Base-by-base conservation (phyloP, 2,329 filamentous ascomycete species). In the Macroventuria anomochaeta region DNA sequence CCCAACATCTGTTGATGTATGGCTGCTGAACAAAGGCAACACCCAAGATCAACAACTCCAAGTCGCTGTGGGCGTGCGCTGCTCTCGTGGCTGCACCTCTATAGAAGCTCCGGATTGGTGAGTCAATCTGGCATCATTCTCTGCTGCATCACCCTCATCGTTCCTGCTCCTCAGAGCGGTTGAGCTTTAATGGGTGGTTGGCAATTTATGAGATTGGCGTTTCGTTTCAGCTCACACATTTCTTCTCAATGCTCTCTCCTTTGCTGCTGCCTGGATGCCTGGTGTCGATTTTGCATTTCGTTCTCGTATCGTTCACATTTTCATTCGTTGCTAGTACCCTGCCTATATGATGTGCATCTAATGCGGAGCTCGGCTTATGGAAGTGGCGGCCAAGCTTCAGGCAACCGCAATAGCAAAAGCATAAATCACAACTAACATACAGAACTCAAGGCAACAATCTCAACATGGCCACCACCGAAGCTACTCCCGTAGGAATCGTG, bases 11-110 rank as follows among this genome's bases (percentile, higher is more conserved):
- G 42, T 42, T 20, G 66, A 61, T 67, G 59, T 33, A 64, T 71
- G 62, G 61, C 62, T 70, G 63, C 55, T 72, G 67, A 52, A 63
- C 69, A 74, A 74, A 74, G 71, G 71, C 71, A 67, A 58, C 59
- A 59, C 67, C 69, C 71, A 21, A 74, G 52, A 74, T 48, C 21
- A 66, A 71, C 44, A 54, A 55, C 38, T 47, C 46, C 39, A 17
- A 43, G 46, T 46, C 33, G 55, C 23, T 32, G 28, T 18, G 36
- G 51, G 26, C 15, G 23, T 46, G 29, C 36, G 55, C 54, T 51
- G 62, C 61, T 57, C 43, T 48, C 58, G 46, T 58, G 26, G 58
- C 52, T 58, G 43, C 20, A 31, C 49, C 42, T 43, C 43, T 49
- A 10, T 39, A 38, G 44, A 18, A 50, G 41, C 46, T 46, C 48